Evolutionary conservation across 306 rosid genomes (phyloP), one percentile per base, ranked within the genome.

Genomic region (Lithocarpus polystachyus): DNA sequence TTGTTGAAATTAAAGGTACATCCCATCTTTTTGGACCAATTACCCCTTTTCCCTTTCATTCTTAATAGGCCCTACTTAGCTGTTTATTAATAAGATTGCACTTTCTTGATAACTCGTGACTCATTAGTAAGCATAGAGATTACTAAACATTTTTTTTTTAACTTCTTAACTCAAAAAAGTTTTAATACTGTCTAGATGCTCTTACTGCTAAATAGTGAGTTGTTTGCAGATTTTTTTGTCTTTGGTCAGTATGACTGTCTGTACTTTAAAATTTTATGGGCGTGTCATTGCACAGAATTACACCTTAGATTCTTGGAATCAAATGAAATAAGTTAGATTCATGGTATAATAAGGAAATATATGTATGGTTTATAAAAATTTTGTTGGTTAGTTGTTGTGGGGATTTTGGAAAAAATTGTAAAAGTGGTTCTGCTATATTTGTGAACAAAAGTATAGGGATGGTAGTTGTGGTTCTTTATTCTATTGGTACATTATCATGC

Each of bases 381-480:
- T 62, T 53, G 80, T 82, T 40, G 73, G 83, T 75, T 80, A 80
- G 90, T 93, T 87, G 90, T 33, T 77, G 86, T 80, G 75, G 81
- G 86, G 72, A 85, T 88, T 77, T 60, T 79, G 68, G 75, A 83
- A 80, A 77, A 86, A 86, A 84, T 79, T 75, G 80, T 76, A 73
- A 82, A 72, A 84, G 83, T 89, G 78, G 86, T 84, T 87, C 85
- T 90, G 88, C 82, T 78, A 83, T 87, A 89, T 77, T 75, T 78
- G 83, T 82, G 86, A 35, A 20, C 37, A 78, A 40, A 40, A 85
- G 84, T 76, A 74, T 72, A 74, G 84, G 74, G 85, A 84, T 81
- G 96, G 89, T 91, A 86, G 90, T 91, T 89, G 91, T 81, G 92
- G 68, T 77, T 85, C 85, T 90, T 89, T 90, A 88, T 87, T 91